A percentile compares a stretch with the other conserved stretches of the same genome.
These are phyloP conservation scores for Kuraishia floccosa DNA, from an alignment of 805 yeast species.

Conservation along the genomic window DNA sequence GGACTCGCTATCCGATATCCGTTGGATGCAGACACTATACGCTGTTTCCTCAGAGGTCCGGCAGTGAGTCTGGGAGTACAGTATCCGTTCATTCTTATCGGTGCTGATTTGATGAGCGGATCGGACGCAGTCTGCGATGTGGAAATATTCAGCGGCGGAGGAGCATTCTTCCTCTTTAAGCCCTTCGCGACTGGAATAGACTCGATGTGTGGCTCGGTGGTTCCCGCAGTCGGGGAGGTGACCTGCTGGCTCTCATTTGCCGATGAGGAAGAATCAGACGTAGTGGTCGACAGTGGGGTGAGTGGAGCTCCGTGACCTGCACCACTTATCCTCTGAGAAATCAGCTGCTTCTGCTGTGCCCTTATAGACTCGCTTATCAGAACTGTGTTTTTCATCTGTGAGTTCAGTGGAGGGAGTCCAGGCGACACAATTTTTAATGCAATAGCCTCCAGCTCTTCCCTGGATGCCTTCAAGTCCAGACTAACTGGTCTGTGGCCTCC, in stretches of 20 bases:
- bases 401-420: conserved; percentile 3
- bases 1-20: too few species aligned
- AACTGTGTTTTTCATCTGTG: conserved; percentile 3
- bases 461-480: neutral
- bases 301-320: neutral
- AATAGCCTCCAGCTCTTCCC: conserved; percentile 1
- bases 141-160: conserved; percentile 4
- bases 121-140: neutral
- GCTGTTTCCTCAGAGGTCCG: too few species aligned
- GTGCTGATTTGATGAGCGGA: conserved; percentile 3
- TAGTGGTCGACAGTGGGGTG: neutral
- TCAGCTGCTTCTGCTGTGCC: conserved; percentile 3
- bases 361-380: conserved; percentile 2
- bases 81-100: conserved; percentile 1
- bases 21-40: too few species aligned
- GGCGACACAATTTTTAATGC: conserved; percentile 5
- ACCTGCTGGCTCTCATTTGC: neutral
- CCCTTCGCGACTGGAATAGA: neutral
- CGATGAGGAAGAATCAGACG: neutral
- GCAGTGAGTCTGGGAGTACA: too few species aligned
- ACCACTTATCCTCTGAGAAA: conserved; percentile 1
- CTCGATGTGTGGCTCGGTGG: too few species aligned
- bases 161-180: conserved; percentile 3
- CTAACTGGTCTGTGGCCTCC: conserved; percentile 1
- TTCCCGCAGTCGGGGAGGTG: neutral